phyloP scores from a whole-genome alignment of 805 yeast genomes.

The Candida coquimbonensis region DNA sequence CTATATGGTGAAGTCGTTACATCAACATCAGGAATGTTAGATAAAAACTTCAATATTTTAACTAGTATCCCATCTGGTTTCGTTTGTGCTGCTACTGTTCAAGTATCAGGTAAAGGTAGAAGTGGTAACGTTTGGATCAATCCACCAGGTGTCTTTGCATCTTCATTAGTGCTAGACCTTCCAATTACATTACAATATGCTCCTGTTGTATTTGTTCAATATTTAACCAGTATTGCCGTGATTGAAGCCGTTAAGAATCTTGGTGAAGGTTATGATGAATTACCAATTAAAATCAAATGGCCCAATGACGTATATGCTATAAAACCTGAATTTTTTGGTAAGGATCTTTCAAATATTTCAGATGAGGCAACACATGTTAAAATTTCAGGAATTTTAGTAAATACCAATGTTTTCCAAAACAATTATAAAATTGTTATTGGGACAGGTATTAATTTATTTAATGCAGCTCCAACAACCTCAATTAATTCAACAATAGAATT shows the following conservation, averaged over 20 bases:
- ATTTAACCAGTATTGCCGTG: constrained; percentile 74
- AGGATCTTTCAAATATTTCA: constrained; percentile 36
- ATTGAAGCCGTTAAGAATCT: constrained; percentile 69
- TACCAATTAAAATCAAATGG: constrained; percentile 89
- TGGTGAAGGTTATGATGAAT: constrained; percentile 53
- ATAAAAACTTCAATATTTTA: constrained; percentile 58
- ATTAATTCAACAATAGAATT: constrained; percentile 60
- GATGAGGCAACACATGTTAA: constrained; percentile 65
- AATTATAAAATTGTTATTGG: constrained; percentile 71
- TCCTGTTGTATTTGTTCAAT: constrained; percentile 79
- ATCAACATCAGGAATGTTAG: constrained; percentile 76
- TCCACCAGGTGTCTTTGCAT: constrained; percentile 87
- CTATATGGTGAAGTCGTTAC: constrained; percentile 86
- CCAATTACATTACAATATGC: constrained; percentile 37
- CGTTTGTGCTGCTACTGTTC: constrained; percentile 68
- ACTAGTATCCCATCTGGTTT: constrained; percentile 59
- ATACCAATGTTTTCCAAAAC: constrained; percentile 58
- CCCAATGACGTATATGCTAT: constrained; percentile 87
- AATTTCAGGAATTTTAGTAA: constrained; percentile 78
- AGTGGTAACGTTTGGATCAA: constrained; percentile 95
- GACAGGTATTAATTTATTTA: constrained; percentile 77
- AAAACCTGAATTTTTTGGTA: constrained; percentile 53
- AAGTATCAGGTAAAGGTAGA: constrained; percentile 88
- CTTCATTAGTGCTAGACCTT: constrained; percentile 61
- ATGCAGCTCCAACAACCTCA: constrained; percentile 90